Percentiles rank a stretch among this genome's conserved stretches.
phyloP scores from a whole-genome alignment of 164 flowering plant genomes.

The Umbilicus rupestris region DNA sequence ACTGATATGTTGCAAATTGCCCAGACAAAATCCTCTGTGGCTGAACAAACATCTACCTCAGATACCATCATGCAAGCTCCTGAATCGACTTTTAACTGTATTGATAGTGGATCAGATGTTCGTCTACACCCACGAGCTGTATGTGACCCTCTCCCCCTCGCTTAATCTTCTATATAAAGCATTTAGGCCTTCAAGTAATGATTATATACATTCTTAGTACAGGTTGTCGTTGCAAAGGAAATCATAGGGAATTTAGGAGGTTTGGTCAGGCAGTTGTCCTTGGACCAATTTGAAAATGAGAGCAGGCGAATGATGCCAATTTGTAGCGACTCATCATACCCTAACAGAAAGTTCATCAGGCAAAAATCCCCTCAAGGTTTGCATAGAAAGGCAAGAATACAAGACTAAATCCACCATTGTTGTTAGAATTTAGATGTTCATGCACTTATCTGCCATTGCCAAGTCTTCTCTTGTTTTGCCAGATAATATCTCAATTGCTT shows the following conservation, averaged over 20 bases:
- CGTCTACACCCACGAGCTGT: slow-evolving; percentile 98
- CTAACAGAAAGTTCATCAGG: slow-evolving; percentile 58
- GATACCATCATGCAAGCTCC: slow-evolving; percentile 38
- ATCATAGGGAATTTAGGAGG: slow-evolving; percentile 84
- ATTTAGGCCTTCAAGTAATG: not conserved
- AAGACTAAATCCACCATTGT: not conserved
- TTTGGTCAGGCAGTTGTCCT: slow-evolving; percentile 83
- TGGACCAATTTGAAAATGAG: slow-evolving; percentile 98
- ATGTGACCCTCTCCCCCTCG: slow-evolving; percentile 26
- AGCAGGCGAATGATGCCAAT: slow-evolving; percentile 79
- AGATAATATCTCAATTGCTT: slow-evolving; percentile 79
- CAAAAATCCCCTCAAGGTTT: slow-evolving; percentile 86
- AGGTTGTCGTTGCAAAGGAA: slow-evolving; percentile 99
- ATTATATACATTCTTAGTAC: not conserved
- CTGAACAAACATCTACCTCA: slow-evolving; percentile 43
- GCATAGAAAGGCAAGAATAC: slow-evolving; percentile 68
- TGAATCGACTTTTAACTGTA: slow-evolving; percentile 48
- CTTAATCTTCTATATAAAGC: not conserved
- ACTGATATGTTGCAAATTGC: slow-evolving; percentile 84
- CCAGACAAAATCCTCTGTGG: slow-evolving; percentile 36
- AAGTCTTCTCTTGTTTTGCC: slow-evolving; percentile 18
- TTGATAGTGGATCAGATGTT: slow-evolving; percentile 72
- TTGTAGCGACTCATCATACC: slow-evolving; percentile 53
- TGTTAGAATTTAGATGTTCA: not conserved
- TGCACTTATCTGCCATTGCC: not conserved